A percentile compares a stretch with the other conserved stretches of the same genome.
These are phyloP conservation scores for Excoecaria agallocha DNA, from an alignment of 345 rosid species.

Conservation along the genomic window DNA sequence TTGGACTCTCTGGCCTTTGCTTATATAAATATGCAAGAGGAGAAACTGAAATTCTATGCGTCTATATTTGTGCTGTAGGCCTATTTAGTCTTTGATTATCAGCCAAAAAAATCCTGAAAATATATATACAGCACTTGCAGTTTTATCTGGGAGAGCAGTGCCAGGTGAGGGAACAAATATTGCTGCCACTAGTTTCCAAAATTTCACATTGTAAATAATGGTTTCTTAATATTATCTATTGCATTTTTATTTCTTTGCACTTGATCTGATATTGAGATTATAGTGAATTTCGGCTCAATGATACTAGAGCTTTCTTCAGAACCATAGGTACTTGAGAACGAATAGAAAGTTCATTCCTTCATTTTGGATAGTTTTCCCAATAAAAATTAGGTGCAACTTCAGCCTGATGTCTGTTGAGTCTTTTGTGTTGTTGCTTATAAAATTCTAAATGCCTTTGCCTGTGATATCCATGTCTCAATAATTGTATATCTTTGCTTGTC, in stretches of 20 bases:
- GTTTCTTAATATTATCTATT: neutral
- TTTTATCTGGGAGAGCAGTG: constrained; percentile 44
- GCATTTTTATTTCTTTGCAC: neutral
- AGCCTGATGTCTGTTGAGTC: neutral
- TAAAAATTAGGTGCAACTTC: too few relatives aligned
- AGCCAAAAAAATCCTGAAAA: constrained; percentile 59
- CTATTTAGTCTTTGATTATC: constrained; percentile 46
- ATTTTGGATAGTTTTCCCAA: too few relatives aligned
- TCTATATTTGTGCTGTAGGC: constrained; percentile 24
- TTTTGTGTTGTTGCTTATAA: neutral
- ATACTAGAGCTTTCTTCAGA: neutral
- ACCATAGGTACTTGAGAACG: neutral
- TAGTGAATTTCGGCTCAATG: too few relatives aligned
- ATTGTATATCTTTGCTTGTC: neutral
- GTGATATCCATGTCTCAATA: too few relatives aligned
- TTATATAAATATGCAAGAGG: neutral
- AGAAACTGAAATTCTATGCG: constrained; percentile 3
- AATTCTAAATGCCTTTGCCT: too few relatives aligned
- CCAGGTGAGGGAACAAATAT: constrained; percentile 51
- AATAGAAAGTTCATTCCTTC: too few relatives aligned
- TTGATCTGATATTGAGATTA: too few relatives aligned
- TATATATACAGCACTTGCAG: constrained; percentile 47
- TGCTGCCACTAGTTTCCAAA: too few relatives aligned
- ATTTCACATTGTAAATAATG: neutral
- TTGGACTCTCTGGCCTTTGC: neutral